phyloP scores from a whole-genome alignment of 2,329 filamentous ascomycete species.

The Nemania bipapillata region DNA sequence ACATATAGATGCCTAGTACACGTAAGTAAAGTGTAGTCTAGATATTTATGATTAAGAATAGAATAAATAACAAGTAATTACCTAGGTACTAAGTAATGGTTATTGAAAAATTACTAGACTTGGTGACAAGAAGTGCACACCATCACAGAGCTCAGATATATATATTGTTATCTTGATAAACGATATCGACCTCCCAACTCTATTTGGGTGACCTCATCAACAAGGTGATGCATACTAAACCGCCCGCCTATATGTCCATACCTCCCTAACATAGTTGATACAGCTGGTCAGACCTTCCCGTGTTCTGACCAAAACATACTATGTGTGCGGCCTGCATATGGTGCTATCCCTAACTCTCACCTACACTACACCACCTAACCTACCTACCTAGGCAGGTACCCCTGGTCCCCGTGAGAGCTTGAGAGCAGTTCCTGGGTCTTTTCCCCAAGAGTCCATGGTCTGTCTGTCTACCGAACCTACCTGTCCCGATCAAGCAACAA shows the following conservation, averaged over 20 bases:
- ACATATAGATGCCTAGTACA: no score
- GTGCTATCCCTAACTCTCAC: no score
- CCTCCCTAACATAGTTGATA: background rate
- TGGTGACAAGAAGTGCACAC: background rate
- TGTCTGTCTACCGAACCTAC: background rate
- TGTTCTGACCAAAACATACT: background rate
- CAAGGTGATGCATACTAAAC: background rate
- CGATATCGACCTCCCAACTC: background rate
- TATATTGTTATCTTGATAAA: no score
- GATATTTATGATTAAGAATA: no score
- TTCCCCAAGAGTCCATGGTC: conserved; percentile 31
- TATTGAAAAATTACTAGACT: background rate
- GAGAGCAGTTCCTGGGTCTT: conserved; percentile 2
- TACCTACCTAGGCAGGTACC: background rate
- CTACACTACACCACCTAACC: background rate
- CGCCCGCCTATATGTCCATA: background rate
- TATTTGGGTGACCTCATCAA: conserved; percentile 3
- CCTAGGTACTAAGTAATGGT: background rate
- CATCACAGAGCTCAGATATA: background rate
- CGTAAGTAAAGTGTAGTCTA: no score
- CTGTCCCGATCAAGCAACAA: conserved; percentile 21
- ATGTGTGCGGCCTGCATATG: no score
- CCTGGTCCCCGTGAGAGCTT: background rate
- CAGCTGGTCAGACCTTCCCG: background rate
- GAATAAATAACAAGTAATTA: background rate